These are phyloP conservation scores for Radiomyces spectabilis DNA, from an alignment of 192 early-diverging fungal species.

Conservation along the genomic window DNA sequence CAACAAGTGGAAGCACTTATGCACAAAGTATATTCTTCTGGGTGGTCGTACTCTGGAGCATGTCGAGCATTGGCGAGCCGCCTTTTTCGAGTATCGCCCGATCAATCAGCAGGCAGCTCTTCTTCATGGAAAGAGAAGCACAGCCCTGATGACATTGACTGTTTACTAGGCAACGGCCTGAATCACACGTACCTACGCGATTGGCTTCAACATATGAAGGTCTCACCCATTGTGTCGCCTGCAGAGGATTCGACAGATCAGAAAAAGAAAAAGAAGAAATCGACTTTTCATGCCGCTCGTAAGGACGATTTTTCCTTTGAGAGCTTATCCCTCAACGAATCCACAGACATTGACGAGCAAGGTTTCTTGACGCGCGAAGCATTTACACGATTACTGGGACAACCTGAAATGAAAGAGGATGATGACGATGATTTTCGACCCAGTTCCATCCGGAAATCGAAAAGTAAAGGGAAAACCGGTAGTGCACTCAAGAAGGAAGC, in stretches of 20 bases:
- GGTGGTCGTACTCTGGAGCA: neutral
- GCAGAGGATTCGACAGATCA: neutral
- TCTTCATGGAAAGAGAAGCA: conserved; percentile 20
- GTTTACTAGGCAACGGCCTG: conserved; percentile 2
- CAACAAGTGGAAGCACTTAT: conserved; percentile 1
- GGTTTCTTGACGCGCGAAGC: neutral
- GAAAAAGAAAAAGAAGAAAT: neutral
- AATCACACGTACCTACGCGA: conserved; percentile 4
- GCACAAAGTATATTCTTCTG: neutral
- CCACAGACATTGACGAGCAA: no score
- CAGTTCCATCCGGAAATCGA: neutral
- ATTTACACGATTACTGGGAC: neutral
- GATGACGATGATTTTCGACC: conserved; percentile 2
- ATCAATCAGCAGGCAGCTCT: neutral
- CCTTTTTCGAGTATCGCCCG: neutral
- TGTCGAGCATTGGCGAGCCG: neutral
- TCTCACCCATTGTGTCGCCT: neutral
- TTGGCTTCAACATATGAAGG: conserved; percentile 17
- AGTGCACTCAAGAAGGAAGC: neutral
- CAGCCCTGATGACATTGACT: conserved; percentile 4
- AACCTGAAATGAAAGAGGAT: neutral
- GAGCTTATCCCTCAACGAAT: no score
- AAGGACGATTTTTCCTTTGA: no score
- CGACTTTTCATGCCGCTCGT: neutral
- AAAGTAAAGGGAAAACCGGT: neutral